Percentiles rank a stretch among this genome's conserved stretches.
Evolutionary conservation across 1,284 basidiomycete species (phyloP).

Genomic region (Porodaedalea pini): DNA sequence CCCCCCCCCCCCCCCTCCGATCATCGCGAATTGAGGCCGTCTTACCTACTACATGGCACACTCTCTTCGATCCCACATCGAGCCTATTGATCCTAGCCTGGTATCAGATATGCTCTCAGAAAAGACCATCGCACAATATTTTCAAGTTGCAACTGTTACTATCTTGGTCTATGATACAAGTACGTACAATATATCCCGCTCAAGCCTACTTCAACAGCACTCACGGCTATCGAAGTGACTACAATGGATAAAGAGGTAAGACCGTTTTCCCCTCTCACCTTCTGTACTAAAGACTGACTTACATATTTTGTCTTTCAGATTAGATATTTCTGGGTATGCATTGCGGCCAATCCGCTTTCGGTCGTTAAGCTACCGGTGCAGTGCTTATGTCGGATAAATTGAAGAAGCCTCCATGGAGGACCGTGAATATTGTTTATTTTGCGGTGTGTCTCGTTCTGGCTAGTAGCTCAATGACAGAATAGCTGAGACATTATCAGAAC

Average conservation of each 20-base stretch:
- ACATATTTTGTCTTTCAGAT: not conserved
- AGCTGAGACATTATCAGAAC: too few species aligned
- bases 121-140: not conserved
- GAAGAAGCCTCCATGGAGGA: too few species aligned
- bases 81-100: not conserved
- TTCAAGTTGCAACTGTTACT: not conserved
- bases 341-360: too few species aligned
- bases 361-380: too few species aligned
- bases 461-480: too few species aligned
- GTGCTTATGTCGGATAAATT: not conserved
- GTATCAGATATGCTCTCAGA: not conserved
- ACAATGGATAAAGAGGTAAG: not conserved
- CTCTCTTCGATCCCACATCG: too few species aligned
- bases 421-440: too few species aligned
- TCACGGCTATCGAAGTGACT: not conserved
- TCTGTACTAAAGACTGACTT: not conserved
- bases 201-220: not conserved
- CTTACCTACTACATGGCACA: too few species aligned
- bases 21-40: too few species aligned
- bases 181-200: not conserved
- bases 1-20: too few species aligned
- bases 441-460: too few species aligned
- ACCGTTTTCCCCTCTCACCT: not conserved
- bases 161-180: not conserved
- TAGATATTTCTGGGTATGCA: not conserved